Evolutionary conservation across 202 grass and related monocot species (phyloP), one percentile per base, ranked within the genome.

Genomic region (Digitaria exilis): DNA sequence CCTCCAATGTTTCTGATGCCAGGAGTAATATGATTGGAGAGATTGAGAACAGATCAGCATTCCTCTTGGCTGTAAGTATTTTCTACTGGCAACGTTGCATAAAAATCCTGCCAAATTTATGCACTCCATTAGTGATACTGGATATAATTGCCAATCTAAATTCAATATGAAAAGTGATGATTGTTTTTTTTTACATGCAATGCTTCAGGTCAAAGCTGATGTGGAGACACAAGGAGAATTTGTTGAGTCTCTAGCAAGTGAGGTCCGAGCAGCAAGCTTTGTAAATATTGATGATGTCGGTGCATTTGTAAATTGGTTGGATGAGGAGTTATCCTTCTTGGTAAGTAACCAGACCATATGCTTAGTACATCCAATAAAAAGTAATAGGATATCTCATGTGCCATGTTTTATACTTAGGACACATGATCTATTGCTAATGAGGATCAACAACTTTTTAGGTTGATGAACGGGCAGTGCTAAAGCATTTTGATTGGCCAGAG

Each of bases 401-500:
- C 12, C 8, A 58, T 16, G 9, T 57, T 37, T 39, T 78, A 21
- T 35, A 73, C 21, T 65, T 73, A 80, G 35, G 48, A 9, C 18
- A 21, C 49, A 68, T 77, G 14, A 29, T 49, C 35, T n/a, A 39
- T 9, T 31, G 9, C 43, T 83, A 60, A 61, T 43, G 52, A 16
- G 15, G 19, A 83, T 75, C 16, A 17, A 35, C n/a, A 65, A 25
- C 0, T 29, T 56, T 86, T 63, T 91, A 97, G 96, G 96, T 98
- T 72, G 93, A 98, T 55, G 96, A 98, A 61, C 64, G 92, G 62
- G 96, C 92, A 74, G 96, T 98, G 57, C 85, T 98, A 51, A 98
- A 98, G 77, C 96, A 98, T 68, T 98, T 98, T 17, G 93, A 98
- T 80, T 98, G 96, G 93, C 91, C 89, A 65, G 96, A 98, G 74